Percentiles rank a stretch among this genome's conserved stretches.
Conservation (phyloP, 1,284 basidiomycete genomes). For the Rhodotorula sp. region DNA sequence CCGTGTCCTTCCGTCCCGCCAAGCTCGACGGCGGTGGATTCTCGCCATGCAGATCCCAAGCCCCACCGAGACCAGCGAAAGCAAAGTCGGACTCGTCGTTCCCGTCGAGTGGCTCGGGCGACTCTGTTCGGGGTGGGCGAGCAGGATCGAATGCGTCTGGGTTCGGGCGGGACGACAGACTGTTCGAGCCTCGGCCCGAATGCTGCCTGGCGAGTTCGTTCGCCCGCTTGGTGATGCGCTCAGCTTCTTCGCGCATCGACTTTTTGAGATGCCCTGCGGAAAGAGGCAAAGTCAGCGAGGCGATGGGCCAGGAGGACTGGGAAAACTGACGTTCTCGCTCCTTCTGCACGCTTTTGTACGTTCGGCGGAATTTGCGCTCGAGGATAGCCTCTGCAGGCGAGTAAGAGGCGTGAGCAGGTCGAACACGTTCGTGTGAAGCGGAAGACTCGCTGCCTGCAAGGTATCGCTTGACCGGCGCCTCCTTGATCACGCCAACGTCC, state of each 20-base stretch:
- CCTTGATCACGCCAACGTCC: slow-evolving; percentile 56
- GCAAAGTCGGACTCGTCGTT: neutral
- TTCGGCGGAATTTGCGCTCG: slow-evolving; percentile 62
- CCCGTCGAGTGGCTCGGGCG: slow-evolving; percentile 29
- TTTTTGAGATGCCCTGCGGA: slow-evolving; percentile 31
- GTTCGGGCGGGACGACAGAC: neutral
- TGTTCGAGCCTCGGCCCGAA: neutral
- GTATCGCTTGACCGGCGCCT: slow-evolving; percentile 63
- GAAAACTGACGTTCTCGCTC: slow-evolving; percentile 29
- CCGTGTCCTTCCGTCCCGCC: slow-evolving; percentile 69
- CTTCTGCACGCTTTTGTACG: slow-evolving; percentile 47
- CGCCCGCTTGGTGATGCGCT: slow-evolving; percentile 28
- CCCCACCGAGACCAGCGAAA: slow-evolving; percentile 6
- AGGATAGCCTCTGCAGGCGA: slow-evolving; percentile 53
- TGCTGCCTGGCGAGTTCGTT: slow-evolving; percentile 12
- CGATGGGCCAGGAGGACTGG: too few relatives aligned
- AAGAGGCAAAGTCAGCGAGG: too few relatives aligned
- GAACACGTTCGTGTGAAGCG: neutral
- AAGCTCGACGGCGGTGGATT: slow-evolving; percentile 76
- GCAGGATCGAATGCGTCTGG: neutral
- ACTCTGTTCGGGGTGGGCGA: slow-evolving; percentile 6
- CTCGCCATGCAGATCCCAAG: slow-evolving; percentile 69
- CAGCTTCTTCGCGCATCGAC: slow-evolving; percentile 33
- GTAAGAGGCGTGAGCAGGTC: neutral
- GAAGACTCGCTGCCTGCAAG: slow-evolving; percentile 53